These are phyloP conservation scores for Retiboletus flavoniger DNA, from an alignment of 1,284 basidiomycete genomes.

Conservation along the genomic window DNA sequence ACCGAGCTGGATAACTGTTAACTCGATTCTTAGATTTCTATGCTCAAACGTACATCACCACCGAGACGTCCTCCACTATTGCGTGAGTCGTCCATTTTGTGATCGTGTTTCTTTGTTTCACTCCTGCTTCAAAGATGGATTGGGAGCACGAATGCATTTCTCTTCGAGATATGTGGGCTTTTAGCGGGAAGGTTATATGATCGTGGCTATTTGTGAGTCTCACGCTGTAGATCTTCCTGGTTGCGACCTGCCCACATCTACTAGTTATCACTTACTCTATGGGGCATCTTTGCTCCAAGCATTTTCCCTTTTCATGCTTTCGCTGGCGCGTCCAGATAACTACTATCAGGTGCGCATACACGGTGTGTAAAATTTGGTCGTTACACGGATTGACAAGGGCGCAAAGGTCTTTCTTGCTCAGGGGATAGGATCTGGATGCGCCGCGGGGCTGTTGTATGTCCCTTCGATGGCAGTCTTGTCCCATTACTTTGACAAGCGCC, in stretches of 20 bases:
- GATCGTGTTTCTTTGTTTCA: neutral
- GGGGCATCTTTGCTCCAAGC: slow-evolving; percentile 32
- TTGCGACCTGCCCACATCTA: neutral
- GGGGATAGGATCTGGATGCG: slow-evolving; percentile 36
- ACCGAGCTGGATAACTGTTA: neutral
- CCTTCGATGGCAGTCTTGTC: slow-evolving; percentile 37
- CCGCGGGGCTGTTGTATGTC: slow-evolving; percentile 34
- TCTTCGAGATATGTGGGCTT: slow-evolving; percentile 40
- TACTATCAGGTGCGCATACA: slow-evolving; percentile 34
- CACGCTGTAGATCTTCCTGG: neutral
- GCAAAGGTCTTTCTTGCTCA: slow-evolving; percentile 38
- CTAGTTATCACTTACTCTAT: slow-evolving; percentile 31
- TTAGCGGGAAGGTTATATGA: slow-evolving; percentile 38
- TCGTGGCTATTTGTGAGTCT: slow-evolving; percentile 36
- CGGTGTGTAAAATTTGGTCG: neutral
- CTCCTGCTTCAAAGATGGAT: slow-evolving; percentile 42
- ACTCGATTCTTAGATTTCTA: slow-evolving; percentile 34
- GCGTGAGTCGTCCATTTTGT: slow-evolving; percentile 30
- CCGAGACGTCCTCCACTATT: slow-evolving; percentile 38
- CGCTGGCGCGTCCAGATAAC: slow-evolving; percentile 32
- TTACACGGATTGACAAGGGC: neutral
- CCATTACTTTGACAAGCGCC: slow-evolving; percentile 37
- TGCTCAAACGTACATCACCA: slow-evolving; percentile 36
- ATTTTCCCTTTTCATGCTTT: slow-evolving; percentile 40
- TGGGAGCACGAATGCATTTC: slow-evolving; percentile 46